Conservation (phyloP, 2,329 filamentous ascomycete genomes). For the Ceratocystis huliohia region DNA sequence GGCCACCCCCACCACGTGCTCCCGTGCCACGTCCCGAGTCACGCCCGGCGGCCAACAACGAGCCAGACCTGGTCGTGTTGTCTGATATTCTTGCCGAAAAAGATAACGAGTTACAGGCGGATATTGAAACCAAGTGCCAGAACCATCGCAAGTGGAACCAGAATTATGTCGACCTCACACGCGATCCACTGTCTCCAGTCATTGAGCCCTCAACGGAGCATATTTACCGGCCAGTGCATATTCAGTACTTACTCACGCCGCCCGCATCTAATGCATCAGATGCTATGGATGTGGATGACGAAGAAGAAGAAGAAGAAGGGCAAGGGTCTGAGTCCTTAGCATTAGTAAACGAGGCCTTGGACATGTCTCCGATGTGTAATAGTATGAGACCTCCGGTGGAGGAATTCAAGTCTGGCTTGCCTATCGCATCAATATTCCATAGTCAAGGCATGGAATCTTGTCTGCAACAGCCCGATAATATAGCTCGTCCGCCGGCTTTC, state of each 20-base stretch:
- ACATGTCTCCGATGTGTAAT: background rate
- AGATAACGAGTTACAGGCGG: slow-evolving; percentile 64
- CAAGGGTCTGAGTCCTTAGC: background rate
- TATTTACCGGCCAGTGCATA: slow-evolving; percentile 59
- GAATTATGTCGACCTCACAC: slow-evolving; percentile 77
- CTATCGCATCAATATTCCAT: slow-evolving; percentile 30
- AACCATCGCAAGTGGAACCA: slow-evolving; percentile 89
- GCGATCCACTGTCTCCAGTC: slow-evolving; percentile 69
- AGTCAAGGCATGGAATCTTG: slow-evolving; percentile 24
- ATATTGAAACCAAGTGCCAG: slow-evolving; percentile 75
- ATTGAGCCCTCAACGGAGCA: slow-evolving; percentile 47
- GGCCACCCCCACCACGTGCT: slow-evolving; percentile 51
- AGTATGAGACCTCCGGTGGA: slow-evolving; percentile 29
- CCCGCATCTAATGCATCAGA: slow-evolving; percentile 45
- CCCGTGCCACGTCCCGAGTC: slow-evolving; percentile 33
- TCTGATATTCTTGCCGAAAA: slow-evolving; percentile 69
- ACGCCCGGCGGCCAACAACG: slow-evolving; percentile 32
- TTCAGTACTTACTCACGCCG: slow-evolving; percentile 56
- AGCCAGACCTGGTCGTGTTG: slow-evolving; percentile 66
- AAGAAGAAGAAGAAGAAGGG: slow-evolving; percentile 22
- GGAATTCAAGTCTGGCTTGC: slow-evolving; percentile 35
- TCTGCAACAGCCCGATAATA: background rate
- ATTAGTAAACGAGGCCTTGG: background rate
- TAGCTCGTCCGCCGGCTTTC: slow-evolving; percentile 48
- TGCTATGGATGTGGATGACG: slow-evolving; percentile 44